Evolutionary conservation across 371 early-diverging fungal genomes (phyloP), one percentile per base, ranked within the genome.

Genomic region (Apophysomyces variabilis): DNA sequence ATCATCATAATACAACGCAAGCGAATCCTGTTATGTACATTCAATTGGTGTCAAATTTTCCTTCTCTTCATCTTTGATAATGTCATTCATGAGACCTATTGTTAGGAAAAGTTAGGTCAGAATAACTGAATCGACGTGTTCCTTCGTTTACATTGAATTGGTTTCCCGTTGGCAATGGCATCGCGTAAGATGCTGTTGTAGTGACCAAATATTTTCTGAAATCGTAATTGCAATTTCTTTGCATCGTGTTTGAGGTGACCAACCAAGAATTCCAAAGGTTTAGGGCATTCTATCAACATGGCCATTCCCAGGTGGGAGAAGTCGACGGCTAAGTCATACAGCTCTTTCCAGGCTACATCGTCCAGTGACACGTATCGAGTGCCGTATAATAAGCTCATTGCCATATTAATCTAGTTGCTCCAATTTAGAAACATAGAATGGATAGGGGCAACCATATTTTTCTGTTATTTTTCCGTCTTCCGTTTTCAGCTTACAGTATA

Each of bases 11-110:
- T 3, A 26, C 3, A 26, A 3, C 32, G 3, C 32, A 26, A 26
- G 32, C 32, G 32, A 26, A 26, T 26, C 3, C 8, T 41, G 5
- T 41, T 41, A 50, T 26, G n/a, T 21, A 50, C 54, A 21, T 9
- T 50, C 54, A 50, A 50, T 21, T 7, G n/a, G 18, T 21, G 54
- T 7, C 21, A 50, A 50, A 7, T 21, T 21, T 50, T 50, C 54
- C 21, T 21, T 50, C 5, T 50, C 54, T 21, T 50, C 18, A 50
- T 18, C 9, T 26, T 50, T 50, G 21, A 50, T 21, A 21, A 50
- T 50, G 21, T 50, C 35, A 9, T 50, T 50, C 54, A 50, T 50
- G 21, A 50, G 21, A 50, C 54, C 54, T 50, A 21, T 9, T 21
- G 21, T 21, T 21, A 50, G 9, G 21, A 50, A 7, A 50, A 18